Evolutionary conservation across 768 basidiomycete species (phyloP), one percentile per base, ranked within the genome.

Genomic region (Melanogaster broomeanus): DNA sequence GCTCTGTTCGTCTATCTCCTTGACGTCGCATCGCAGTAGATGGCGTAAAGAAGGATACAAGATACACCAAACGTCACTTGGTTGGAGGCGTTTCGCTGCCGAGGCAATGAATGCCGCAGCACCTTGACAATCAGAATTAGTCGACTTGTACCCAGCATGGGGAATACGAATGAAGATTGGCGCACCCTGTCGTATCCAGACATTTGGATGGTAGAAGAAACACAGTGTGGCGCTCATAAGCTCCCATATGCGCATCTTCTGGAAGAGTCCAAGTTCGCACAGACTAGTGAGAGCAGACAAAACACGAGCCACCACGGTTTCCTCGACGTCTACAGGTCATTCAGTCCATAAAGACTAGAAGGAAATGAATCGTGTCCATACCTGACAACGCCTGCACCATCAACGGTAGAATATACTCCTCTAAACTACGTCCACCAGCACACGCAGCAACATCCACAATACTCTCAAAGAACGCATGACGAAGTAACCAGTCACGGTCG

Each of bases 241-340:
- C 60, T 98, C 97, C 95, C 97, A 98, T 51, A 97, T 85, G n/a
- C 90, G 82, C 84, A 92, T 90, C 70, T 93, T 93, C 68, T 89
- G 86, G 70, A 98, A 90, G 3, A 98, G 71, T 0, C 92, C 90
- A 8, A 97, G 78, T 64, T 95, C 91, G 56, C 91, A 92, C 15
- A 98, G 78, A 61, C 88, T 93, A 0, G 92, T 92, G 50, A 98
- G 75, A 2, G 94, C 84, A 0, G 80, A 77, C n/a, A 99, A 73
- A 0, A 98, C 97, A 57, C 88, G 87, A 0, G 91, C 90, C 6
- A 97, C 88, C 2, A 98, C 96, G 12, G 83, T 88, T 66, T 98
- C 96, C 68, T 99, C 97, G 7, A 93, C 88, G 65, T 99, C 97
- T 96, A 64, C 10, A 35, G 19, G 22, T 10, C 8, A 6, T n/a